A percentile compares a stretch with the other conserved stretches of the same genome.
phyloP scores from a whole-genome alignment of 169 alveolate species.

The Plasmodium gallinaceum region DNA sequence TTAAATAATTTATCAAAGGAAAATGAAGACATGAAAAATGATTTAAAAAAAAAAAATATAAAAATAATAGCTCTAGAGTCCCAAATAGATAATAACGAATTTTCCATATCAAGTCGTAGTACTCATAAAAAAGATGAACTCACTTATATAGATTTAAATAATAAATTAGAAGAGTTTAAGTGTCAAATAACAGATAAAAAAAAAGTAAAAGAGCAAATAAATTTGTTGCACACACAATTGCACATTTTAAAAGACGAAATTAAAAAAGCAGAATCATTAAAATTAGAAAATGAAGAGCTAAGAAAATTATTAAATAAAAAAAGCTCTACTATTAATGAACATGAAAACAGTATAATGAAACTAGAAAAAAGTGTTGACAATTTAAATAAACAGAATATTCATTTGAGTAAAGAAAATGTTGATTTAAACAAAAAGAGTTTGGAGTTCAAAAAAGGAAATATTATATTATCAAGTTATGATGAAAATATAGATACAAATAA shows the following conservation, averaged over 20 bases:
- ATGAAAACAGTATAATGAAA: conserved; percentile 31
- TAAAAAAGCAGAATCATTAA: conserved; percentile 35
- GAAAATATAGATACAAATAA: neutral
- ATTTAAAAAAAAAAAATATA: conserved; percentile 45
- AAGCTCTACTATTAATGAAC: conserved; percentile 4
- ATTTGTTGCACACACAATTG: conserved; percentile 36
- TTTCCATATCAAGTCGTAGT: neutral
- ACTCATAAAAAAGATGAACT: conserved; percentile 7
- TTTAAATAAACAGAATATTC: conserved; percentile 28
- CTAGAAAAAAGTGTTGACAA: conserved; percentile 30
- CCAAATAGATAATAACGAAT: conserved; percentile 15
- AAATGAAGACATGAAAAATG: conserved; percentile 42
- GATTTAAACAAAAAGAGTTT: conserved; percentile 3
- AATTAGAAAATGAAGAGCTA: conserved; percentile 45
- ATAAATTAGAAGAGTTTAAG: conserved; percentile 10
- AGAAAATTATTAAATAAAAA: conserved; percentile 41
- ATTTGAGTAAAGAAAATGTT: conserved; percentile 17
- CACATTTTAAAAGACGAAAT: conserved; percentile 44
- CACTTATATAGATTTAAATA: conserved; percentile 11
- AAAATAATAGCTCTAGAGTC: conserved; percentile 62
- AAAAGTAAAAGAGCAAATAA: conserved; percentile 32
- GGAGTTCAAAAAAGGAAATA: conserved; percentile 10
- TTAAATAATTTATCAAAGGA: conserved; percentile 47
- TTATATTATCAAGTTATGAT: conserved; percentile 6
- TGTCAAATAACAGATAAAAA: conserved; percentile 39